These are phyloP conservation scores for Vickermania spadyakhi DNA, from an alignment of 208 protist genomes.

Conservation along the genomic window DNA sequence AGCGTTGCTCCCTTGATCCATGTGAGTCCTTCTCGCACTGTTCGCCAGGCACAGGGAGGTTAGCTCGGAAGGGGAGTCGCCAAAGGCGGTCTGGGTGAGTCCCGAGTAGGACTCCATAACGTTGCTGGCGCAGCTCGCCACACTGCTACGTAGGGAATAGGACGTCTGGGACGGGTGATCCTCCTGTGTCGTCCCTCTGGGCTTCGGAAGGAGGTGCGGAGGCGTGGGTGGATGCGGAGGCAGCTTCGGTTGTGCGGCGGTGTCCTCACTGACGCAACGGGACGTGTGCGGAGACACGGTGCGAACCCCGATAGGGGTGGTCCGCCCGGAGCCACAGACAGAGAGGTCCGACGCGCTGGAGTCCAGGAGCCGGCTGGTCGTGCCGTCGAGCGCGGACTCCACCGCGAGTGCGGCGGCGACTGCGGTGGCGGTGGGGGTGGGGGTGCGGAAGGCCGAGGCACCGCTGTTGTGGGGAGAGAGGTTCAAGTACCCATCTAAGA, in stretches of 20 bases:
- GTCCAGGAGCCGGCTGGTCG: too few relatives aligned
- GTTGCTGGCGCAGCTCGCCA: neutral
- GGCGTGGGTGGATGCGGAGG: neutral
- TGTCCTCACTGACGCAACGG: too few relatives aligned
- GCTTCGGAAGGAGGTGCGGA: neutral
- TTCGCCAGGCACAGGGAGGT: neutral
- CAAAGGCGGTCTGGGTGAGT: neutral
- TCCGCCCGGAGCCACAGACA: too few relatives aligned
- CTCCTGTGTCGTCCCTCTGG: neutral
- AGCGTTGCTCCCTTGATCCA: too few relatives aligned
- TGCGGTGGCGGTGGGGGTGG: neutral
- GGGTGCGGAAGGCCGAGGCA: neutral
- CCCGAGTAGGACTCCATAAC: neutral
- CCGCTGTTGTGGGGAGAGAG: too few relatives aligned
- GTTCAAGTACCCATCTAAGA: too few relatives aligned
- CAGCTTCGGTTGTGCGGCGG: too few relatives aligned
- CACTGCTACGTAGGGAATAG: neutral
- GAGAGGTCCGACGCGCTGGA: too few relatives aligned
- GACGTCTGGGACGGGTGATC: neutral
- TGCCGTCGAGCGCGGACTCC: neutral
- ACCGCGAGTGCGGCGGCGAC: neutral
- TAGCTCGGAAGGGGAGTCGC: neutral
- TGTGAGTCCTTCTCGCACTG: too few relatives aligned
- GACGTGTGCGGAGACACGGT: too few relatives aligned
- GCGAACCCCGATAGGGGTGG: too few relatives aligned